phyloP scores from a whole-genome alignment of 495 filamentous ascomycete species.

The Neurospora sp. region DNA sequence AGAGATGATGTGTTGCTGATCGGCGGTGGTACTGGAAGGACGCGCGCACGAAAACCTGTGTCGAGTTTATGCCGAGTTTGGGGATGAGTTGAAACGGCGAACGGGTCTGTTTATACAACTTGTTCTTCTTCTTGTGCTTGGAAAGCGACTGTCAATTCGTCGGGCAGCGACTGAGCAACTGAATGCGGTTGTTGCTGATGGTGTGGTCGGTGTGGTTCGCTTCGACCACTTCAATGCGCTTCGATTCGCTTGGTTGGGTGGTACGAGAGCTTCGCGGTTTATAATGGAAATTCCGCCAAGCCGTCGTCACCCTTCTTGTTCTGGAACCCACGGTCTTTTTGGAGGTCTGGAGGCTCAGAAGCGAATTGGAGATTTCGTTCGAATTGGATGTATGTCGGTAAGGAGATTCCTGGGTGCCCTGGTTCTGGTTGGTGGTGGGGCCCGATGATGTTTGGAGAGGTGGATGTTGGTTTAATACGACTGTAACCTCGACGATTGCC shows the following conservation, averaged over 20 bases:
- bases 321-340: neutral
- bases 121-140: no score
- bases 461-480: neutral
- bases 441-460: neutral
- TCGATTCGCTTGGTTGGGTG: neutral
- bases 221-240: neutral
- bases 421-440: neutral
- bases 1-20: neutral
- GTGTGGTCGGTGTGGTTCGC: neutral
- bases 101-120: neutral
- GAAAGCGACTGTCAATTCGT: neutral
- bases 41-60: neutral
- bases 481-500: neutral
- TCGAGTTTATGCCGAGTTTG: neutral
- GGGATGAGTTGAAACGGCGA: neutral
- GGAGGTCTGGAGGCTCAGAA: neutral
- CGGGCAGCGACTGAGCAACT: neutral
- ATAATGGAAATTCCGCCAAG: neutral
- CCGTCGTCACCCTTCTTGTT: neutral
- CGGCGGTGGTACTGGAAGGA: neutral
- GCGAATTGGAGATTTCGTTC: neutral
- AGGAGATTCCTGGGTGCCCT: neutral
- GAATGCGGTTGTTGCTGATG: neutral
- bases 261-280: neutral
- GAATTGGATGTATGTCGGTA: neutral